phyloP scores from a whole-genome alignment of 1,139 yeast genomes.

The Sugiyamaella sp. region DNA sequence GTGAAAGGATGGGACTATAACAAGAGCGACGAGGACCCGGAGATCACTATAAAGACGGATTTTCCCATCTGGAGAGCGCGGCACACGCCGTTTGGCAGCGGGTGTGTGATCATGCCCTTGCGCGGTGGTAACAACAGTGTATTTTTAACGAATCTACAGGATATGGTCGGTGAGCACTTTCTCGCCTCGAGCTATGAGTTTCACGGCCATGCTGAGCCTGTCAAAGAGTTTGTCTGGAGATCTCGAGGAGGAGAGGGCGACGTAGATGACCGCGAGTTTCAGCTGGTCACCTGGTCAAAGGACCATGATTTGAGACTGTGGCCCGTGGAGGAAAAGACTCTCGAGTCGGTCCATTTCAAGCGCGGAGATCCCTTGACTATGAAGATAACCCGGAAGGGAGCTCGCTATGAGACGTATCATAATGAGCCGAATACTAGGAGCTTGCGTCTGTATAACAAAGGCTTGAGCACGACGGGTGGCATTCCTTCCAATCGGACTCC shows the following conservation, averaged over 20 bases:
- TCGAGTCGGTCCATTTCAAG: conserved; percentile 60
- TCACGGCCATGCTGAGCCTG: conserved; percentile 81
- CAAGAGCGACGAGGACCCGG: conserved; percentile 49
- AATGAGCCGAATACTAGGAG: conserved; percentile 49
- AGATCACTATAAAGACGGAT: conserved; percentile 64
- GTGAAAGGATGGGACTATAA: conserved; percentile 86
- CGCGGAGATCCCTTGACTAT: conserved; percentile 46
- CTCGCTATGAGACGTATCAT: conserved; percentile 54
- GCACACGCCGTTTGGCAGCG: conserved; percentile 84
- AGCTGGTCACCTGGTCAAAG: conserved; percentile 90
- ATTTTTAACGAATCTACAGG: conserved; percentile 57
- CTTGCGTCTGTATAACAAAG: conserved; percentile 2
- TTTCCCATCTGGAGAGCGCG: conserved; percentile 91
- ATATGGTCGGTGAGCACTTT: conserved; percentile 32
- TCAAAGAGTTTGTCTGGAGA: conserved; percentile 89
- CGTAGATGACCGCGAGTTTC: conserved; percentile 75
- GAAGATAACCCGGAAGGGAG: conserved; percentile 46
- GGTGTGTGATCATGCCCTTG: conserved; percentile 90
- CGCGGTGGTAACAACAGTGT: conserved; percentile 83
- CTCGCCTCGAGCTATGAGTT: conserved; percentile 64
- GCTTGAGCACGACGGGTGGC: conserved; percentile 9
- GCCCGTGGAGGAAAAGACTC: conserved; percentile 67
- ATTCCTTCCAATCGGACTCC: neutral
- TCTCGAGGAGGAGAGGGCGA: conserved; percentile 48
- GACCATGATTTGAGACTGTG: conserved; percentile 84